Base-by-base conservation (phyloP, 257 asterid species). In the Penstemon davidsonii region DNA sequence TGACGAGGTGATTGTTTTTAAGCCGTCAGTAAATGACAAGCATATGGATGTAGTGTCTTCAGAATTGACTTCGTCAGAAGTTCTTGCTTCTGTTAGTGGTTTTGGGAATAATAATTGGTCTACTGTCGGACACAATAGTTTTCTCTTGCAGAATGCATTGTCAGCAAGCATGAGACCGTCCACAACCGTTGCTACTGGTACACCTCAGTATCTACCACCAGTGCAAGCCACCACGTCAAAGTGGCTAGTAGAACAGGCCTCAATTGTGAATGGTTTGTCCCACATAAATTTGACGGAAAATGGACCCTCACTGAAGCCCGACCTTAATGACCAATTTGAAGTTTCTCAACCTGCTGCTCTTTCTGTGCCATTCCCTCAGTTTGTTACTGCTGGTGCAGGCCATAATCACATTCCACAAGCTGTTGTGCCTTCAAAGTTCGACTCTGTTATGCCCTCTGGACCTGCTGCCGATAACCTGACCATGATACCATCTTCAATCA, bases 1-100 rank as follows among this genome's bases (percentile, higher is more conserved):
- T n/a, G 97, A 89, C 15, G 96, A 89, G 80, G 97, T 88, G 75
- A 94, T 94, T 63, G 83, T 94, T 50, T 94, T 94, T 73, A 88
- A 86, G 86, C 99, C 99, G 6, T 71, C 83, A 9, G 56, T 74
- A n/a, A 61, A 72, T 53, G 96, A 91, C 74, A 94, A 84, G 82
- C 81, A 69, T 53, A 57, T 75, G 13, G 88, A 85, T 56, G 87
- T 78, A 6, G 67, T 78, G 43, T 68, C 80, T 49, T 71, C 82
- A 57, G 78, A 78, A 38, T 60, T 64, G 74, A 50, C 71, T 25
- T 65, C 81, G 47, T 62, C 79, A 1, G 81, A 70, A 55, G 43
- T 61, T 71, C 77, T 69, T 66, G 67, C 72, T 69, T 47, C 84
- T 72, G 80, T 55, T 46, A 65, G 67, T 61, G 81, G 70, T 76